Percentiles rank a stretch among this genome's conserved stretches.
phyloP scores from a whole-genome alignment of 2,329 filamentous ascomycete species.

The Penicillium sp. region DNA sequence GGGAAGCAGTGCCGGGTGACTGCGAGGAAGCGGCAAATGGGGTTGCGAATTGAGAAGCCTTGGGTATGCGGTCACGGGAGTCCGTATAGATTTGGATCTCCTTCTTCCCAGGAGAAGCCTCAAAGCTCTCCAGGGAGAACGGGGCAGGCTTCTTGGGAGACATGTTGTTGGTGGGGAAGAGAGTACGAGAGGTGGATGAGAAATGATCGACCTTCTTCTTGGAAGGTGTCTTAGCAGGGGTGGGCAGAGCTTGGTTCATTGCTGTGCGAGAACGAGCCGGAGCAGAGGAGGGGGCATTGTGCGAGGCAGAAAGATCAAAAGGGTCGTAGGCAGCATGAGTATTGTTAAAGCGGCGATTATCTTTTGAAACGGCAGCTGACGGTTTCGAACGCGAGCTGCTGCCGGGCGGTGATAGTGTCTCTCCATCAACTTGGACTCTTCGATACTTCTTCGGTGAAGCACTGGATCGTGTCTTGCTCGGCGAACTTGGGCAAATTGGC shows the following conservation, averaged over 20 bases:
- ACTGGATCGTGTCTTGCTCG: constrained; percentile 16
- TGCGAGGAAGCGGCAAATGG: constrained; percentile 44
- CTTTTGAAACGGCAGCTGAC: background rate
- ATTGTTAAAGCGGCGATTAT: background rate
- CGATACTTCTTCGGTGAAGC: constrained; percentile 29
- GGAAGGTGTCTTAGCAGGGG: constrained; percentile 59
- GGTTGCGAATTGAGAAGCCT: constrained; percentile 52
- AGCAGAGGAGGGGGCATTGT: constrained; percentile 21
- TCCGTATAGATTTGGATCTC: constrained; percentile 61
- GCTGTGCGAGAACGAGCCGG: constrained; percentile 19
- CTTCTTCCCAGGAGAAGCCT: constrained; percentile 23
- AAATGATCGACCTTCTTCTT: constrained; percentile 52
- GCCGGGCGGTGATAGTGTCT: constrained; percentile 7
- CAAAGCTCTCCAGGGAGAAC: constrained; percentile 47
- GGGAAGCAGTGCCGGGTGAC: background rate
- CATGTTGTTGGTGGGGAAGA: constrained; percentile 52
- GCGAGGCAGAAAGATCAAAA: constrained; percentile 1
- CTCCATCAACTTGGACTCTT: constrained; percentile 2
- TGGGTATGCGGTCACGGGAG: constrained; percentile 59
- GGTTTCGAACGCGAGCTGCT: background rate
- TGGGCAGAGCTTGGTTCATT: constrained; percentile 53
- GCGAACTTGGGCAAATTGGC: constrained; percentile 26
- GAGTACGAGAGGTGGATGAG: constrained; percentile 51
- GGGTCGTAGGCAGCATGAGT: background rate
- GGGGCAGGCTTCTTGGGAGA: constrained; percentile 49